Conservation (phyloP, 768 basidiomycete species). For the Russula foetens region DNA sequence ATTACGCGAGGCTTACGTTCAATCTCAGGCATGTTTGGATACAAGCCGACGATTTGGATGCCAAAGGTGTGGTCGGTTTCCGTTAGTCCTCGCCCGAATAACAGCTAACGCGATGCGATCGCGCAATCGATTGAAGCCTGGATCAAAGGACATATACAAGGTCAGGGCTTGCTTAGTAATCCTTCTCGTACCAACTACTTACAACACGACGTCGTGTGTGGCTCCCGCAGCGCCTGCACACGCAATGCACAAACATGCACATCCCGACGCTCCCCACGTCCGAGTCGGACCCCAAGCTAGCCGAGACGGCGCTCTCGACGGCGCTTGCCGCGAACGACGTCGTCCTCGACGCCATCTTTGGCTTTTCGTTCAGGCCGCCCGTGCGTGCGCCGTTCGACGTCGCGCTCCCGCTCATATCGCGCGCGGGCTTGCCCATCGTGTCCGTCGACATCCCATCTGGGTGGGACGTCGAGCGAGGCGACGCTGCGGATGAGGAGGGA, state of each 20-base stretch:
- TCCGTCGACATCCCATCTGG: constrained; percentile 96
- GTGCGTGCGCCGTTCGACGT: constrained; percentile 81
- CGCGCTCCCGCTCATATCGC: constrained; percentile 57
- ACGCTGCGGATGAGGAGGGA: constrained; percentile 6
- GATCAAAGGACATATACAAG: constrained; percentile 89
- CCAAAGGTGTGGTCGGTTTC: constrained; percentile 60
- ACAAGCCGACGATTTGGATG: constrained; percentile 82
- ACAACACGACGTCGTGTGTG: too few relatives aligned
- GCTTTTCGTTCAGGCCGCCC: constrained; percentile 93
- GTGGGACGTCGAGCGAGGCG: constrained; percentile 88
- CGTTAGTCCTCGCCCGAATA: neutral
- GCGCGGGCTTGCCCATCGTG: constrained; percentile 71
- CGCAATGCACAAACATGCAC: constrained; percentile 82
- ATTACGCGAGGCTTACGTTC: neutral
- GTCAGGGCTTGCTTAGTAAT: too few relatives aligned
- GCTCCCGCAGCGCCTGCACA: constrained; percentile 60
- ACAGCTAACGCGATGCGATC: neutral
- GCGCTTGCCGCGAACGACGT: constrained; percentile 62
- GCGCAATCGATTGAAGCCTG: constrained; percentile 50
- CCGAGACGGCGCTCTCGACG: constrained; percentile 34
- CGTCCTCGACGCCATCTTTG: constrained; percentile 93
- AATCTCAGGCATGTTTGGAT: constrained; percentile 78
- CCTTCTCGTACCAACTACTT: too few relatives aligned
- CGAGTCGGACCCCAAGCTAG: constrained; percentile 30
- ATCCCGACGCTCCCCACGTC: constrained; percentile 58